Conservation (phyloP, 208 protist genomes). For the Naegleria lovaniensis region DNA sequence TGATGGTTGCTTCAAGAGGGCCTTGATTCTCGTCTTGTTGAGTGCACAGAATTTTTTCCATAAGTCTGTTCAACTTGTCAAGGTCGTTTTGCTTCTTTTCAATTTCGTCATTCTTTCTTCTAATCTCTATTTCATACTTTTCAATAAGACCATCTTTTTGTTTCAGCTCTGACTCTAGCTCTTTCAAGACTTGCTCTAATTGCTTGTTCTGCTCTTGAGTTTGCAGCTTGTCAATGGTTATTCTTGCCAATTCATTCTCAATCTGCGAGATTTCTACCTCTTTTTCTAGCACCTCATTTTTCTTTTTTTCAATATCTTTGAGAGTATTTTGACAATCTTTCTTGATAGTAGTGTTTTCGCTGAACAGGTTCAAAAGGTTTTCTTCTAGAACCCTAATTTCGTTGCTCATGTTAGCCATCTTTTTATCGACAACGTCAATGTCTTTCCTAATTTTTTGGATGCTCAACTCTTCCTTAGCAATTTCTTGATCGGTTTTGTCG, state of each 20-base stretch:
- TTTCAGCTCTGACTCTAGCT: conserved; percentile 76
- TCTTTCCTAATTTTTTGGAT: conserved; percentile 61
- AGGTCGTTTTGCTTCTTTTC: conserved; percentile 90
- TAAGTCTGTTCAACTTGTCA: conserved; percentile 86
- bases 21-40: conserved; percentile 79
- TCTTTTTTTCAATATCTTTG: conserved; percentile 79
- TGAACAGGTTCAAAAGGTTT: conserved; percentile 70
- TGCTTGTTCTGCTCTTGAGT: conserved; percentile 79
- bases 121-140: conserved; percentile 86
- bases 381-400: conserved; percentile 75
- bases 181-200: conserved; percentile 66
- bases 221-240: conserved; percentile 85
- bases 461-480: conserved; percentile 67
- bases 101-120: conserved; percentile 85
- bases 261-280: conserved; percentile 83
- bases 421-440: conserved; percentile 61
- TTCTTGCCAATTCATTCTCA: conserved; percentile 88
- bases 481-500: conserved; percentile 67
- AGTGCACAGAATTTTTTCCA: conserved; percentile 66
- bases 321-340: conserved; percentile 75
- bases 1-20: conserved; percentile 86
- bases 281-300: conserved; percentile 73
- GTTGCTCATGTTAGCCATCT: conserved; percentile 68
- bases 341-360: conserved; percentile 80
- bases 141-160: conserved; percentile 77